Evolutionary conservation across 2,329 filamentous ascomycete species (phyloP).

Genomic region (Cytospora mali): DNA sequence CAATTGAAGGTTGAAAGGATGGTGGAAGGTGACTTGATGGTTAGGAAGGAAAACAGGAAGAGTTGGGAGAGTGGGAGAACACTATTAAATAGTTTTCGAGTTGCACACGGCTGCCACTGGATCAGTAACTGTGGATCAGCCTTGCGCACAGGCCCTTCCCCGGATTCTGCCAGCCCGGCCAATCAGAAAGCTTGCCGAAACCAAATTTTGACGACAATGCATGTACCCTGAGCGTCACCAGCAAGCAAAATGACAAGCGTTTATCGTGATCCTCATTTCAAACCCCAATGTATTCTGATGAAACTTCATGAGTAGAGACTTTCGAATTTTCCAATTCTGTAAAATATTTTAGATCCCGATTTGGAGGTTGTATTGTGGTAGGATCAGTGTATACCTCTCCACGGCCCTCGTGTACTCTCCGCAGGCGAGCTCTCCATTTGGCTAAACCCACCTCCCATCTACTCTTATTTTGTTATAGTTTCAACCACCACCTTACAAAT

Average conservation of each 20-base stretch:
- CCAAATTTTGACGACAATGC: background rate
- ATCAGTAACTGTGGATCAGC: background rate
- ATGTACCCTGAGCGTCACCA: background rate
- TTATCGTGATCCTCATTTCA: background rate
- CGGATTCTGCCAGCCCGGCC: background rate
- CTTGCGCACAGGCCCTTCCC: background rate
- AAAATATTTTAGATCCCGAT: background rate
- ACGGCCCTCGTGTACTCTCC: background rate
- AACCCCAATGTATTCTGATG: background rate
- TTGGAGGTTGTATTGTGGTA: background rate
- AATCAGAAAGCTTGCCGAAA: background rate
- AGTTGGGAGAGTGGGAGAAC: background rate
- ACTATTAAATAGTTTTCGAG: background rate
- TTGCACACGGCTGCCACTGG: background rate
- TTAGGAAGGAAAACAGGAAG: background rate
- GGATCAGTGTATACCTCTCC: background rate
- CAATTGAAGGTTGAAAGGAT: background rate
- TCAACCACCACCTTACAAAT: background rate
- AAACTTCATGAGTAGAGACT: rapidly evolving
- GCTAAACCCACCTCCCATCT: background rate
- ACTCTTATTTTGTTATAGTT: background rate
- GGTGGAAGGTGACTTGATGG: background rate
- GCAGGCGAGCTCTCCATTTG: background rate
- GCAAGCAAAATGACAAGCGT: background rate
- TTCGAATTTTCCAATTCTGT: background rate